Conservation (phyloP, 2,329 filamentous ascomycete species). For the Meredithiella fracta region DNA sequence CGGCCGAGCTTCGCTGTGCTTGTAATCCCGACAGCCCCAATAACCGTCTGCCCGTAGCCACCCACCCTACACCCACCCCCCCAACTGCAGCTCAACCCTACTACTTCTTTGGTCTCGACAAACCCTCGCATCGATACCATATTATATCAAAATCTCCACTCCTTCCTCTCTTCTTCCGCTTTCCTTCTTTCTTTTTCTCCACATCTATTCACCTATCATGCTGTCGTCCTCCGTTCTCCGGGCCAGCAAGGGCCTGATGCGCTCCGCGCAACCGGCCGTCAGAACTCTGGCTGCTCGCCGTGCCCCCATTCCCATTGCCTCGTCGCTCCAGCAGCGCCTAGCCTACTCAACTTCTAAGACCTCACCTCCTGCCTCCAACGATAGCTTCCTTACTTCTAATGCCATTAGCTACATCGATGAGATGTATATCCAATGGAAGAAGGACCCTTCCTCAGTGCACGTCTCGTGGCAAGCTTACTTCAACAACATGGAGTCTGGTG, state of each 20-base stretch:
- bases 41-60: neutral
- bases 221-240: slow-evolving; percentile 14
- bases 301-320: slow-evolving; percentile 29
- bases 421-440: slow-evolving; percentile 98
- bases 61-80: neutral
- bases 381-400: slow-evolving; percentile 92
- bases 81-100: neutral
- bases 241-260: slow-evolving; percentile 46
- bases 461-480: slow-evolving; percentile 99
- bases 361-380: slow-evolving; percentile 58
- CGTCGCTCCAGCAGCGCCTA: slow-evolving; percentile 27
- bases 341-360: slow-evolving; percentile 33
- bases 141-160: slow-evolving; percentile 1
- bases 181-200: neutral
- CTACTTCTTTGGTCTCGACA: neutral
- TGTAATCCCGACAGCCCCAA: slow-evolving; percentile 11
- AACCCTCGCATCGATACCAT: neutral
- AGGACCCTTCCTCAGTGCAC: slow-evolving; percentile 84
- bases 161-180: slow-evolving; percentile 7
- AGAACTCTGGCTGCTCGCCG: slow-evolving; percentile 31
- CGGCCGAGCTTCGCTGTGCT: slow-evolving; percentile 13
- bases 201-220: slow-evolving; percentile 8
- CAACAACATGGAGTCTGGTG: slow-evolving; percentile 95
- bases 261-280: slow-evolving; percentile 30
- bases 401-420: slow-evolving; percentile 98